These are phyloP conservation scores for Boletus sp. DNA, from an alignment of 768 basidiomycete species.

Conservation along the genomic window DNA sequence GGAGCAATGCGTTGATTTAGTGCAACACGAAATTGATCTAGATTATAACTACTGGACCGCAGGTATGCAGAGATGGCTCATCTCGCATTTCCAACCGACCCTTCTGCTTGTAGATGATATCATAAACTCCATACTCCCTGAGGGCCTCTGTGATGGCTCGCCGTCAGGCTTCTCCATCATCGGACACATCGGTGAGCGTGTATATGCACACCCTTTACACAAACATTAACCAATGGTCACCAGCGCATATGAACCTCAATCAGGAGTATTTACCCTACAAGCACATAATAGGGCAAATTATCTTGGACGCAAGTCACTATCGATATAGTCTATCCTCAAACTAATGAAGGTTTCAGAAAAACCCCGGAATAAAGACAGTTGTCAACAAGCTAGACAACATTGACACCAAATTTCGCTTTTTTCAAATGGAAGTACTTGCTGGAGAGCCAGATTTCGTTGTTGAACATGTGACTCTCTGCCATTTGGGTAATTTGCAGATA, in stretches of 20 bases:
- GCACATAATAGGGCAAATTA: conserved; percentile 84
- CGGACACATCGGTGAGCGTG: conserved; percentile 82
- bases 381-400: conserved; percentile 94
- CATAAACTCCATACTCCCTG: conserved; percentile 76
- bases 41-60: conserved; percentile 89
- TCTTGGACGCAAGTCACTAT: conserved; percentile 71
- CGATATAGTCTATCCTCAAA: background rate
- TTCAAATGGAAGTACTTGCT: conserved; percentile 95
- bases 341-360: conserved; percentile 63
- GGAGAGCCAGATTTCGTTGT: conserved; percentile 87
- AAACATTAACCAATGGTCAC: conserved; percentile 2
- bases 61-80: conserved; percentile 43
- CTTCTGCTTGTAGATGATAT: conserved; percentile 64
- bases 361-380: conserved; percentile 75
- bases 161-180: conserved; percentile 86
- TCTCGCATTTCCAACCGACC: background rate
- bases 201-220: background rate
- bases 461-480: conserved; percentile 63
- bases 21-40: conserved; percentile 59
- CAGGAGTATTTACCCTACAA: conserved; percentile 92
- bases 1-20: conserved; percentile 54
- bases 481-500: background rate
- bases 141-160: conserved; percentile 70
- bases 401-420: conserved; percentile 84
- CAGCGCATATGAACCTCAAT: conserved; percentile 90